Evolutionary conservation across 495 filamentous ascomycete genomes (phyloP), one percentile per base, ranked within the genome.

Genomic region (Hypoxylon lienhwacheense): DNA sequence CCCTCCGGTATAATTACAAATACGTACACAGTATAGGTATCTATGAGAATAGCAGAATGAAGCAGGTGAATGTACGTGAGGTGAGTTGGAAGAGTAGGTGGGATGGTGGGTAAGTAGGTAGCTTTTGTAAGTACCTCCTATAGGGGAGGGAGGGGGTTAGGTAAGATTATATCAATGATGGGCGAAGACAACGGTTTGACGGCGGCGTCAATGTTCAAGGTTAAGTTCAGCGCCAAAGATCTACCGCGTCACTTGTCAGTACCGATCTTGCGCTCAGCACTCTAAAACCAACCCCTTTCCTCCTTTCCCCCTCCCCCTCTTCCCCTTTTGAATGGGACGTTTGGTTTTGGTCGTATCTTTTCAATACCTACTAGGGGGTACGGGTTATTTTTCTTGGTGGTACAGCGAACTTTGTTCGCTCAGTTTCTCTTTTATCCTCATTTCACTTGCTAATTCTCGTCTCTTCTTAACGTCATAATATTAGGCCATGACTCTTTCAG

Each of bases 251-350:
- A n/a, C n/a, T n/a, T n/a, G n/a, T n/a, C n/a, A n/a, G n/a, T n/a
- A n/a, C 48, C 40, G 51, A 61, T 53, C 41, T 48, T 48, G 41
- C 55, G 53, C 56, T 53, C 55, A 32, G 39, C n/a, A n/a, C n/a
- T n/a, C n/a, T n/a, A n/a, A n/a, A n/a, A n/a, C 53, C 40, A 15
- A 31, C 37, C 44, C 24, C 24, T 47, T 46, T 52, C 28, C 32
- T 11, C 8, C 1, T 42, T 17, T 26, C 41, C 33, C 12, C n/a
- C 53, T 44, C 28, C 35, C 42, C 10, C 7, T 29, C 37, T 12
- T 8, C 17, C 7, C 21, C 16, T 26, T 12, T 10, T 22, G 10
- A 52, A 26, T 15, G n/a, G n/a, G n/a, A n/a, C n/a, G n/a, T n/a
- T n/a, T n/a, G 45, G 24, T 40, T 25, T 32, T 11, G 11, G 7